Evolutionary conservation across 2,329 filamentous ascomycete genomes (phyloP), one percentile per base, ranked within the genome.

Genomic region (Colletotrichum lupini): DNA sequence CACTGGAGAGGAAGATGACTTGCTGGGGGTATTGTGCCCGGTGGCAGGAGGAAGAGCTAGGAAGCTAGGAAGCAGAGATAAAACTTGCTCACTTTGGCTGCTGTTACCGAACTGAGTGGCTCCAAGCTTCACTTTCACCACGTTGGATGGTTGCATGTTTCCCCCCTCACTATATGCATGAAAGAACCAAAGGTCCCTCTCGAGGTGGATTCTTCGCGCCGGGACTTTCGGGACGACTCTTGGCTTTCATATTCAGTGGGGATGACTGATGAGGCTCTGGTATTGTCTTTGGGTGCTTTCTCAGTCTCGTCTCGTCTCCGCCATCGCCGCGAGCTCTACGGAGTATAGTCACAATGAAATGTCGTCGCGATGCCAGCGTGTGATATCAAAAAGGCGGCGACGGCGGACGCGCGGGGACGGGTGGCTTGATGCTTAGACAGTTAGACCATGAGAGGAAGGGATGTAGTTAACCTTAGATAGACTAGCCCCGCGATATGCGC

Each of bases 401-500:
- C 16, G 37, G 37, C 24, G 55, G 56, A 37, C 32, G 55, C 28
- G 61, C 14, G 24, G 16, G 53, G 53, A 26, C 57, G 24, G 24
- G 26, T 59, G 53, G 52, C 42, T 49, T 22, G 19, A 49, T 49
- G 42, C 42, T 49, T 49, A 49, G 42, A n/a, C 16, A 6, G 19
- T 49, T 22, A 49, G 42, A 49, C 42, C 42, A 2, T 49, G 19
- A 8, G 9, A 35, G 22, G 53, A 16, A 32, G 60, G 68, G 70
- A 65, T 70, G 42, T 55, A 46, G 56, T 60, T 73, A 70, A 70
- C 70, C 70, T 65, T 65, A 55, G 49, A 56, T 55, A 67, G 70
- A 60, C 64, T 73, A 73, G 70, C 70, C 69, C 56, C 3, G n/a
- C 9, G 70, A 73, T 70, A 46, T 22, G 70, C 55, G 55, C 67